Base-by-base conservation (phyloP, 148 eudicot genomes). In the Rhododendron ovatum region DNA sequence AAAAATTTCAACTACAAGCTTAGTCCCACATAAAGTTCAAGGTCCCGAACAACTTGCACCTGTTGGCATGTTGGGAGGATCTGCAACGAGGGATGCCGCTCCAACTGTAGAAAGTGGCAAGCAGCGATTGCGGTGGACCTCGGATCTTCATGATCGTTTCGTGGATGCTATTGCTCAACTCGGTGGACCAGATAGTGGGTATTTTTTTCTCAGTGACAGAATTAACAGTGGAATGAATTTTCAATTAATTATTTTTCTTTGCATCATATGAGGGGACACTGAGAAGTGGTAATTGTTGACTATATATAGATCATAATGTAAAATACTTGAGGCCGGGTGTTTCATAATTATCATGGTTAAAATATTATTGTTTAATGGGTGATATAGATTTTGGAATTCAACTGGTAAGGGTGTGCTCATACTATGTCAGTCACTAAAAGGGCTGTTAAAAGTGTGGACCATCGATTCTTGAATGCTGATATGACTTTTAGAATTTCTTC, bases 161-260 rank as follows among this genome's bases (percentile, higher is more conserved):
- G 96, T 92, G 15, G 94, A 93, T 83, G 94, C 94, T 59, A 93
- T 93, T 86, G 85, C 94, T 26, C 96, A 93, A 82, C 96, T 93
- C 76, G 96, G 96, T 83, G 96, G 96, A 92, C 96, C 96, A 88
- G 96, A 93, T 50, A 89, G 96, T 93, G 93, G 91, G 96, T 93
- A 91, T 87, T 88, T 88, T 82, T 57, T 87, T 86, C 86, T 82
- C 82, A 83, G 92, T 89, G 73, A 78, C 83, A 80, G 78, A 79
- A 55, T 80, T 77, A 20, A 28, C 28, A 67, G 78, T 41, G 47
- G 35, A 13, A n/a, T 35, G 65, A 26, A 14, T 15, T 61, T 57
- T 22, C 22, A 7, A 28, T 53, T 53, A 17, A 11, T 24, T n/a
- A n/a, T 7, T 13, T 47, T 47, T 80, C 2, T 53, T 28, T 48